phyloP scores from a whole-genome alignment of 1,284 basidiomycete genomes.

The Malassezia pachydermatis region DNA sequence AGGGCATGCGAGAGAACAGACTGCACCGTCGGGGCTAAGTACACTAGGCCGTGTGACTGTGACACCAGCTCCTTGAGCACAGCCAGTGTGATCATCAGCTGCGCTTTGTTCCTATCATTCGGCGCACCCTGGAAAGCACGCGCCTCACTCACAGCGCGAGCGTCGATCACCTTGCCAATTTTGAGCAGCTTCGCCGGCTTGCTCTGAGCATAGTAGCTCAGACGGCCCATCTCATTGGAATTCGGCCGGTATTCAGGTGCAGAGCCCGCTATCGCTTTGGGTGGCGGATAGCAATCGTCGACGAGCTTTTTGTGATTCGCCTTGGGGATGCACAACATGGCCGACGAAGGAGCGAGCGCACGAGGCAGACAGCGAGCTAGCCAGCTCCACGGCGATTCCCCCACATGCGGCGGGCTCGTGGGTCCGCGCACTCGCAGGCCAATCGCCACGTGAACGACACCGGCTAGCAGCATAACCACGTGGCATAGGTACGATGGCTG shows the following conservation, averaged over 20 bases:
- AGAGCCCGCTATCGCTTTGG: constrained; percentile 64
- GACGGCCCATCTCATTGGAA: constrained; percentile 71
- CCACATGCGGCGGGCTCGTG: not conserved
- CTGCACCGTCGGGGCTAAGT: constrained; percentile 69
- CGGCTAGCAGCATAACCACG: no score
- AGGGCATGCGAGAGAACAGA: constrained; percentile 63
- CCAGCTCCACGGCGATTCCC: not conserved
- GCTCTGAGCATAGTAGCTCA: constrained; percentile 86
- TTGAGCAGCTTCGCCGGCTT: constrained; percentile 80
- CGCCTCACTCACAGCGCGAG: constrained; percentile 61
- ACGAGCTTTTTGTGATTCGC: constrained; percentile 78
- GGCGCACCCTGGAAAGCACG: constrained; percentile 56
- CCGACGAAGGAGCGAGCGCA: not conserved
- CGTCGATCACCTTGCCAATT: constrained; percentile 71
- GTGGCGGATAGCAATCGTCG: constrained; percentile 77
- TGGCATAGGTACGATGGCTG: no score
- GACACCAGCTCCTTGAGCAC: constrained; percentile 75
- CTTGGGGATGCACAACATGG: constrained; percentile 52
- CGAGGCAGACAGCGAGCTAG: not conserved
- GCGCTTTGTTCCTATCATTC: constrained; percentile 67
- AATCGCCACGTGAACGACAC: no score
- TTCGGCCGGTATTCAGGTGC: constrained; percentile 60
- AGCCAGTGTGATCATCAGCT: constrained; percentile 73
- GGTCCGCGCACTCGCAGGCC: no score
- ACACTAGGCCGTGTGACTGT: constrained; percentile 78